phyloP scores from a whole-genome alignment of 1,139 yeast species.

The Pichia sp. region DNA sequence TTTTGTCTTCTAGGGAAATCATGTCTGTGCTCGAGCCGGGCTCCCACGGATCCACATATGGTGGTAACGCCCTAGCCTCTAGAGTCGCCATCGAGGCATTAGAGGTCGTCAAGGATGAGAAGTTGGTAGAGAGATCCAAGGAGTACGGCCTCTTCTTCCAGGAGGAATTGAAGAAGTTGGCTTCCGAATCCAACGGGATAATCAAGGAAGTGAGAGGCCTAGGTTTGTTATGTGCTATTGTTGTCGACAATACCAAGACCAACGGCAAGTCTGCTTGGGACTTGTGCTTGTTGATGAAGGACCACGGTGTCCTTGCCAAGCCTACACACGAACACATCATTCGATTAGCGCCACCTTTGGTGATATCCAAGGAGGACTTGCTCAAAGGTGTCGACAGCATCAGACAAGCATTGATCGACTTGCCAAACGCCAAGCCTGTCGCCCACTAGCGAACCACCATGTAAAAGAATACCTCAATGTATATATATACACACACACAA shows the following conservation, averaged over 20 bases:
- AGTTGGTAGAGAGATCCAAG: slow-evolving; percentile 73
- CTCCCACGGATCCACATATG: slow-evolving; percentile 96
- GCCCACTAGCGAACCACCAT: slow-evolving; percentile 36
- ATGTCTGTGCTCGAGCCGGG: slow-evolving; percentile 93
- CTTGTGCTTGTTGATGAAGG: slow-evolving; percentile 83
- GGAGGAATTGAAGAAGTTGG: slow-evolving; percentile 59
- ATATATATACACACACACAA: neutral
- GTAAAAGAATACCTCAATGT: neutral
- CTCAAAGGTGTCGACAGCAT: slow-evolving; percentile 76
- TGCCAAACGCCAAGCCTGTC: slow-evolving; percentile 51
- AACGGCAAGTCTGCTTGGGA: slow-evolving; percentile 97
- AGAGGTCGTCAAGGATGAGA: slow-evolving; percentile 84
- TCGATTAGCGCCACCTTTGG: slow-evolving; percentile 94
- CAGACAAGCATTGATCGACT: slow-evolving; percentile 53
- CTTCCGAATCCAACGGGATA: slow-evolving; percentile 58
- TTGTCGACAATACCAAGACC: slow-evolving; percentile 78
- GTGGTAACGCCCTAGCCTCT: slow-evolving; percentile 96
- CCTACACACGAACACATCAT: slow-evolving; percentile 96
- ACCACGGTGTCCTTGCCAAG: slow-evolving; percentile 86
- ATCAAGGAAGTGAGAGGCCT: slow-evolving; percentile 90
- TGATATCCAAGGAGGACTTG: slow-evolving; percentile 82
- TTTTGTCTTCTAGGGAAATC: slow-evolving; percentile 79
- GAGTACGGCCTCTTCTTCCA: slow-evolving; percentile 69
- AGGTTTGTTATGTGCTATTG: slow-evolving; percentile 88
- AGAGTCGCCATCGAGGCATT: slow-evolving; percentile 93